Conservation (phyloP, 345 rosid species). For the Boechera stricta region DNA sequence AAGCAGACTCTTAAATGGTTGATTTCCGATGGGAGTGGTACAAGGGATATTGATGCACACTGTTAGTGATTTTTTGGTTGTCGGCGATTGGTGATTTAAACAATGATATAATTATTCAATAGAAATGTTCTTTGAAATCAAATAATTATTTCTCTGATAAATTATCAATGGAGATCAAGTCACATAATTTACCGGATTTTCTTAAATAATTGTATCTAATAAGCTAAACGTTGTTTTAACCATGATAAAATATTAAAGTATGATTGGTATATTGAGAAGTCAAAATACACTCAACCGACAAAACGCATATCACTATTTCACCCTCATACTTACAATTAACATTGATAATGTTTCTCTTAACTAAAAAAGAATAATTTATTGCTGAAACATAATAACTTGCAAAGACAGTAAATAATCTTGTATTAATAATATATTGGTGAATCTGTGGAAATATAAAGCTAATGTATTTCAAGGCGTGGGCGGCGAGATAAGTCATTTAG, state of each 20-base stretch:
- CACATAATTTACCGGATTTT: not conserved
- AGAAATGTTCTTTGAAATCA: not conserved
- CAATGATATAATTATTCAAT: not conserved
- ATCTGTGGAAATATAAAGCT: not conserved
- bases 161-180: not conserved
- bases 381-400: not conserved
- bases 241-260: not conserved
- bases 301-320: not conserved
- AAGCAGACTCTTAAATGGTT: constrained; percentile 16
- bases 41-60: constrained; percentile 15
- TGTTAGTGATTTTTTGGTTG: not conserved
- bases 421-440: constrained; percentile 8
- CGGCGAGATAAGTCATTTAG: constrained; percentile 3
- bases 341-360: not conserved
- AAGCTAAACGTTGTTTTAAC: not conserved
- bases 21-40: constrained; percentile 3
- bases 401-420: not conserved
- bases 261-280: not conserved
- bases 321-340: not conserved
- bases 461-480: not conserved
- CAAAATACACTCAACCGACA: not conserved
- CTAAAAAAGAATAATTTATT: not conserved
- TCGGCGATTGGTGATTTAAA: not conserved
- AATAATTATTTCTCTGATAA: not conserved
- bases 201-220: not conserved